Percentiles rank a stretch among this genome's conserved stretches.
phyloP scores from a whole-genome alignment of 129 eudicot species.

The Kitagawia praeruptora region DNA sequence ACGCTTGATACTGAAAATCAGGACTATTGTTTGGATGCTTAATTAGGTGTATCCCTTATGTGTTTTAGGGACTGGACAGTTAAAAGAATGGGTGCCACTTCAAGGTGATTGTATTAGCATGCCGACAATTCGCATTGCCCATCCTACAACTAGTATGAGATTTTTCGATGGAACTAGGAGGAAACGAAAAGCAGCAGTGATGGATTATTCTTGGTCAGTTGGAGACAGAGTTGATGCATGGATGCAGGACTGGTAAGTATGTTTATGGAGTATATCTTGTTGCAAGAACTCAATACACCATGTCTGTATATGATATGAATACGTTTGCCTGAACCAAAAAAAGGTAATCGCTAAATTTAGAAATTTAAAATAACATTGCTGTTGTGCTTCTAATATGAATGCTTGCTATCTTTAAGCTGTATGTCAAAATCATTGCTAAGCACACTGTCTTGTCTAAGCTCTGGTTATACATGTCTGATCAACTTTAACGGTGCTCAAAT shows the following conservation, averaged over 20 bases:
- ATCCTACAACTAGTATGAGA: slow-evolving; percentile 44
- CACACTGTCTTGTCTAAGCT: neutral
- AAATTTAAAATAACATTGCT: neutral
- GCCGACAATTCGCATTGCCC: slow-evolving; percentile 70
- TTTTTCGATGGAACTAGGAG: slow-evolving; percentile 56
- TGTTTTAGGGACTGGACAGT: slow-evolving; percentile 30
- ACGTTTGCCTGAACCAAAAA: neutral
- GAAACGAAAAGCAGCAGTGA: slow-evolving; percentile 65
- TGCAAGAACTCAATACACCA: neutral
- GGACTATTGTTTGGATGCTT: neutral
- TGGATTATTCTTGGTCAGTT: slow-evolving; percentile 58
- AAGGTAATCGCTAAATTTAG: neutral
- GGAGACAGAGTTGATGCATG: slow-evolving; percentile 91
- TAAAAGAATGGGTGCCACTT: slow-evolving; percentile 68
- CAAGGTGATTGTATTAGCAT: slow-evolving; percentile 37
- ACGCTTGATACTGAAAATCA: neutral
- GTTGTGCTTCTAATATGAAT: neutral
- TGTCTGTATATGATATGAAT: neutral
- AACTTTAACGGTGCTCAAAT: neutral
- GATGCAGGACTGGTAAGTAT: slow-evolving; percentile 63
- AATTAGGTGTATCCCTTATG: neutral
- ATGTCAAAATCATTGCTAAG: neutral
- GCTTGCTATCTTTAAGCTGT: neutral
- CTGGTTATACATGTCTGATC: neutral
- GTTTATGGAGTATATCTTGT: neutral